Conservation (phyloP, 2,329 filamentous ascomycete genomes). For the Fusarium nodosum region DNA sequence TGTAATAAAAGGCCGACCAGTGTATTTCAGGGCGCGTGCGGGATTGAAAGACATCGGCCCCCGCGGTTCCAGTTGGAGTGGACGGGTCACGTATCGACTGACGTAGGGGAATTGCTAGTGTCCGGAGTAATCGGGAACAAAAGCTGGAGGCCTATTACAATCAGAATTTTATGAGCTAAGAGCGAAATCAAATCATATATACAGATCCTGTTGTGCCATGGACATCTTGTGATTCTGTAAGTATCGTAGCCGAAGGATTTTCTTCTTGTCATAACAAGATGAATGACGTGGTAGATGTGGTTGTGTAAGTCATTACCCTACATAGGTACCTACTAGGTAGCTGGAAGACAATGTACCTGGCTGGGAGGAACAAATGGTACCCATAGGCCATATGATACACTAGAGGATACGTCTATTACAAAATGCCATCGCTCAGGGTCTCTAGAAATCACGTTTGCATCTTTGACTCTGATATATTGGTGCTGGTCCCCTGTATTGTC, state of each 20-base stretch:
- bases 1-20: conserved; percentile 13
- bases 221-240: background rate
- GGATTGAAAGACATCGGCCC: conserved; percentile 39
- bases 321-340: background rate
- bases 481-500: too few species aligned
- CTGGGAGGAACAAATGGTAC: background rate
- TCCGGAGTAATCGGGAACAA: conserved; percentile 37
- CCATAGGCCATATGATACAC: background rate
- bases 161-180: background rate
- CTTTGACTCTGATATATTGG: too few species aligned
- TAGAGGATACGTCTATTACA: background rate
- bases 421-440: background rate
- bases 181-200: background rate
- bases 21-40: conserved; percentile 39
- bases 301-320: background rate
- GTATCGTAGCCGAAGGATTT: background rate
- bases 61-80: conserved; percentile 42
- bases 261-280: background rate
- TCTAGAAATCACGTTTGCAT: background rate
- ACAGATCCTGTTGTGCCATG: background rate
- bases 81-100: conserved; percentile 28
- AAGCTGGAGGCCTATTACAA: conserved; percentile 7
- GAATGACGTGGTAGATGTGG: background rate
- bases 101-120: conserved; percentile 42
- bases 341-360: background rate